A percentile compares a stretch with the other conserved stretches of the same genome.
Conservation (phyloP, 345 rosid species). For the Populus deltoides region DNA sequence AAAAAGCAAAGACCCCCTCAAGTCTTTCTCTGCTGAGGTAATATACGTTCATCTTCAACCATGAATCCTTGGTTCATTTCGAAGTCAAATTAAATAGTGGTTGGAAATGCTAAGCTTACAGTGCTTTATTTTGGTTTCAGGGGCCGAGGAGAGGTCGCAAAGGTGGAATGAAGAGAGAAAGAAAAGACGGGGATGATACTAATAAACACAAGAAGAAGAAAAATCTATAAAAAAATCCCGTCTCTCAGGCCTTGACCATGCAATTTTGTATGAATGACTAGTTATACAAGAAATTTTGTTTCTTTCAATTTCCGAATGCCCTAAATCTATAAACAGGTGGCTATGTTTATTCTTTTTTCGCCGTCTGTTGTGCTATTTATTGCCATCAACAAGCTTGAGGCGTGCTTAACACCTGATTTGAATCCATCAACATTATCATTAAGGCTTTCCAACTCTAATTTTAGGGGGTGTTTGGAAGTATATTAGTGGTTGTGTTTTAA, state of each 20-base stretch:
- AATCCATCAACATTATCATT: not conserved
- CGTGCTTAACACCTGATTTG: not conserved
- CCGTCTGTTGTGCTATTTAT: no score
- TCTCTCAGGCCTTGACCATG: not conserved
- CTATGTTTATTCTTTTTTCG: no score
- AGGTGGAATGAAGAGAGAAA: slow-evolving; percentile 35
- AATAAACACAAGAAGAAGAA: slow-evolving; percentile 37
- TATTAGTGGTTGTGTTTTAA: no score
- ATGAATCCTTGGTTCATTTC: not conserved
- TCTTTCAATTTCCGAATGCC: not conserved
- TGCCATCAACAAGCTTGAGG: not conserved
- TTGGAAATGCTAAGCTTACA: not conserved
- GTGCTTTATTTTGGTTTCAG: slow-evolving; percentile 19
- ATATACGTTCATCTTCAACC: not conserved
- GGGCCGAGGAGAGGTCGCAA: slow-evolving; percentile 28
- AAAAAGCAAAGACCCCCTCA: slow-evolving; percentile 61
- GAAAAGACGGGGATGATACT: slow-evolving; percentile 15
- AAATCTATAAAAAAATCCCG: not conserved
- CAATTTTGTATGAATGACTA: slow-evolving; percentile 10
- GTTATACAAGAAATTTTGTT: not conserved
- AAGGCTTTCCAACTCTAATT: no score
- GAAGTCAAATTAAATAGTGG: not conserved
- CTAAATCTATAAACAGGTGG: no score
- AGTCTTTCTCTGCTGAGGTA: slow-evolving; percentile 54
- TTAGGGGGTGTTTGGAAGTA: no score